Conservation (phyloP, 176 grass and related monocot species). For the Ananas comosus region DNA sequence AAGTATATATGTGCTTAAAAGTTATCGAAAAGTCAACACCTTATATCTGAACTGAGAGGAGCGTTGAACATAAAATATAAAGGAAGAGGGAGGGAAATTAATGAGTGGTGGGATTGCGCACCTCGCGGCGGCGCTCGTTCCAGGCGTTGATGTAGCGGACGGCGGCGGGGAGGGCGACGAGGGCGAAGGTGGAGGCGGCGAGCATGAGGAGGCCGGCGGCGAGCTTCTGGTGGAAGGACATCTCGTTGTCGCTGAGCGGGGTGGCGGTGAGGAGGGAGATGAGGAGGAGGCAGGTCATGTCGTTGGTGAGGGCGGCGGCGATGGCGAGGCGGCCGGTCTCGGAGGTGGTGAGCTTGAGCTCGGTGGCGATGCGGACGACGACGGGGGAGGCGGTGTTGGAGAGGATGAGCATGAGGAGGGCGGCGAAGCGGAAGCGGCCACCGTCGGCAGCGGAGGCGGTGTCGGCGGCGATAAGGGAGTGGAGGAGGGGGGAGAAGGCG, state of each 20-base stretch:
- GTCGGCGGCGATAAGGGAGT: constrained; percentile 11
- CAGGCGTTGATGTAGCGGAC: not conserved
- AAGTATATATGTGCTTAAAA: too few species aligned
- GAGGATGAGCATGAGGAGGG: constrained; percentile 30
- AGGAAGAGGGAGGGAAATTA: too few species aligned
- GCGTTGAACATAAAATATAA: too few species aligned
- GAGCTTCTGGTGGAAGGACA: not conserved
- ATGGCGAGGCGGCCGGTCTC: constrained; percentile 56
- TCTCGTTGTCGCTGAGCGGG: not conserved
- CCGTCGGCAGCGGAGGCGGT: not conserved
- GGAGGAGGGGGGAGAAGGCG: constrained; percentile 11
- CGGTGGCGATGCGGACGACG: constrained; percentile 57
- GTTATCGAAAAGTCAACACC: too few species aligned
- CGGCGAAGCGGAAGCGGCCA: constrained; percentile 22
- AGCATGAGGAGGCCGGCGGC: not conserved
- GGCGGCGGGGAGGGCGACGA: not conserved
- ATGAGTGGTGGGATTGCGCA: too few species aligned
- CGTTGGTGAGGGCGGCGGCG: constrained; percentile 42
- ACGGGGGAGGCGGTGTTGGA: constrained; percentile 52
- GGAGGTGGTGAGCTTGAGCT: constrained; percentile 54
- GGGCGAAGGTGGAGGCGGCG: not conserved
- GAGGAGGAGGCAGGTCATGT: constrained; percentile 34
- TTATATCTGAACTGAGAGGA: too few species aligned
- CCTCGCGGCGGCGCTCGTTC: constrained; percentile 23
- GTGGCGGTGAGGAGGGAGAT: constrained; percentile 12